Conservation (phyloP, 129 eudicot genomes). For the Calendula officinalis region DNA sequence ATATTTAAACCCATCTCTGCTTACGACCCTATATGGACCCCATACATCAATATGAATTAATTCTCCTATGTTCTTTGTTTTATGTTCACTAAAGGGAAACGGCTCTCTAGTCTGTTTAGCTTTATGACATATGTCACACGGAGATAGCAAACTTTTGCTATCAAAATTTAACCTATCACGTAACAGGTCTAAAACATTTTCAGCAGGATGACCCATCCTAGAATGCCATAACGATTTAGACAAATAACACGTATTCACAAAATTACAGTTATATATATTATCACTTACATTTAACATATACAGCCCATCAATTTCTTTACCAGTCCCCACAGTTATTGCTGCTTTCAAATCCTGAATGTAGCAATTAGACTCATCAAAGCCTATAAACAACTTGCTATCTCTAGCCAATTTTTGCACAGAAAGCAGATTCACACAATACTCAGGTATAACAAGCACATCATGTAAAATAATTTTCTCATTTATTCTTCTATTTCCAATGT, state of each 20-base stretch:
- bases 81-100: no score
- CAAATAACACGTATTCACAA: no score
- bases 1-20: background rate
- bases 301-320: background rate
- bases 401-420: background rate
- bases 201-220: no score
- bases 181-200: no score
- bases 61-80: no score
- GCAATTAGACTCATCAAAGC: background rate
- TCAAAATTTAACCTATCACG: no score
- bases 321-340: background rate
- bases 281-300: background rate
- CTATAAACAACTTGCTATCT: background rate
- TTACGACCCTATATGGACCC: background rate
- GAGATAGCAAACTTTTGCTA: no score
- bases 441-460: background rate
- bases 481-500: background rate
- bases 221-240: no score
- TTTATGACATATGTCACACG: no score
- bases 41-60: background rate
- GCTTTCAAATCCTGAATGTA: background rate
- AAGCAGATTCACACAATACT: background rate
- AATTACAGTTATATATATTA: background rate
- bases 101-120: no score
- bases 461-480: background rate